Evolutionary conservation across 1,284 basidiomycete genomes (phyloP).

Genomic region (Amylostereum areolatum): DNA sequence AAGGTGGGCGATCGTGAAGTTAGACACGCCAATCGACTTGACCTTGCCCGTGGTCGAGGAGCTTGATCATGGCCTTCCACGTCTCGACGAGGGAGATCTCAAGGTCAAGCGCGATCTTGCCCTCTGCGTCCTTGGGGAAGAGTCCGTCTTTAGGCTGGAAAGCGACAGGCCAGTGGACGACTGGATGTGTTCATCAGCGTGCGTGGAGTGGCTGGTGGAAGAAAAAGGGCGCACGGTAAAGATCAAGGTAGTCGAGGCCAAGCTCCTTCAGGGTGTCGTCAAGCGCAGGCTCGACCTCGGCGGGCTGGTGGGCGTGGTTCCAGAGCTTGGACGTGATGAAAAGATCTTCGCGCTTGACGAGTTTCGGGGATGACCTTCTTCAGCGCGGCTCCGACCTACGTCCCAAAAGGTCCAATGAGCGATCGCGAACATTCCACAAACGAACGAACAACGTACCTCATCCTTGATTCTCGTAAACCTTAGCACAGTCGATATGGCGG

Average conservation of each 20-base stretch:
- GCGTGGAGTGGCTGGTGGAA: no score
- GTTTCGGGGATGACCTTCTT: constrained; percentile 75
- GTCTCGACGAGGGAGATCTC: constrained; percentile 68
- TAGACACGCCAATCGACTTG: constrained; percentile 69
- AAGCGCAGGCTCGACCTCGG: constrained; percentile 66
- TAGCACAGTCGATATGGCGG: constrained; percentile 76
- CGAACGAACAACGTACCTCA: constrained; percentile 38
- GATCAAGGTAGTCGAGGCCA: constrained; percentile 71
- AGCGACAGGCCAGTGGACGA: constrained; percentile 86
- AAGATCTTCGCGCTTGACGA: constrained; percentile 77
- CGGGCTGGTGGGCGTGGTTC: constrained; percentile 63
- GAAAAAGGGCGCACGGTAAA: constrained; percentile 51
- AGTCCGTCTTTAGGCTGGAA: constrained; percentile 61
- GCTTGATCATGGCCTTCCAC: constrained; percentile 72
- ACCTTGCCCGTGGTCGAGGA: constrained; percentile 48
- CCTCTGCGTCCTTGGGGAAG: constrained; percentile 42
- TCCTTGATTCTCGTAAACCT: constrained; percentile 71
- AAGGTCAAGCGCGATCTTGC: constrained; percentile 51
- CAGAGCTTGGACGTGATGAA: constrained; percentile 83
- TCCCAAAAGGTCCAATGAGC: background rate
- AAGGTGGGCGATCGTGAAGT: constrained; percentile 68
- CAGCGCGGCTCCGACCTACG: constrained; percentile 55
- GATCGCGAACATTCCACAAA: background rate
- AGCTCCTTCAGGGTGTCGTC: constrained; percentile 71
- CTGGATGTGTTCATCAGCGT: no score